These are phyloP conservation scores for Hypericum androsaemum DNA, from an alignment of 345 rosid species.

Conservation along the genomic window DNA sequence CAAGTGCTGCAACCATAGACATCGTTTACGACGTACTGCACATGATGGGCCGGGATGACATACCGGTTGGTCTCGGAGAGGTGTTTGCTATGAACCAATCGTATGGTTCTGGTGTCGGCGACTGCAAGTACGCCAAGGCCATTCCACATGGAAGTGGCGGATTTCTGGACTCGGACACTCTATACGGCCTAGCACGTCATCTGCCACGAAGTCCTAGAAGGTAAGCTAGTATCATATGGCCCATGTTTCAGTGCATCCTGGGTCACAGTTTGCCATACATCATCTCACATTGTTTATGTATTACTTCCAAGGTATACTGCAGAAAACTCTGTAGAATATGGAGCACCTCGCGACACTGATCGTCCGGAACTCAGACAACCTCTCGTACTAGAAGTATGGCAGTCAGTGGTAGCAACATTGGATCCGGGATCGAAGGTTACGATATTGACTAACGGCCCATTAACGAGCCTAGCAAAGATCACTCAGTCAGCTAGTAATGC, in stretches of 20 bases:
- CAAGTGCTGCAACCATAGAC: constrained; percentile 86
- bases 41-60: constrained; percentile 98
- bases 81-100: constrained; percentile 61
- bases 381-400: constrained; percentile 64
- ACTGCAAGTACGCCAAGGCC: constrained; percentile 61
- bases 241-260: background rate
- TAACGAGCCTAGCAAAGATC: constrained; percentile 68
- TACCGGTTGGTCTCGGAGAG: constrained; percentile 76
- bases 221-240: constrained; percentile 16
- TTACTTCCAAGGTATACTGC: constrained; percentile 54
- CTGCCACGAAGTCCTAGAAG: constrained; percentile 84
- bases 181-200: constrained; percentile 73
- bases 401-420: constrained; percentile 27
- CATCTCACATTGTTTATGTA: background rate
- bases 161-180: constrained; percentile 76
- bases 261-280: constrained; percentile 1
- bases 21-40: constrained; percentile 75
- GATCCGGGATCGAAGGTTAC: constrained; percentile 48
- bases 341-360: constrained; percentile 69
- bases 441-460: constrained; percentile 66
- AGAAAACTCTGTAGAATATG: constrained; percentile 44
- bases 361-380: constrained; percentile 70
- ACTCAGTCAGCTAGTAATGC: constrained; percentile 28
- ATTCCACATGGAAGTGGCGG: constrained; percentile 85
- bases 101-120: constrained; percentile 52